Conservation (phyloP, 164 flowering plant genomes). For the Paratinospora sagittata region DNA sequence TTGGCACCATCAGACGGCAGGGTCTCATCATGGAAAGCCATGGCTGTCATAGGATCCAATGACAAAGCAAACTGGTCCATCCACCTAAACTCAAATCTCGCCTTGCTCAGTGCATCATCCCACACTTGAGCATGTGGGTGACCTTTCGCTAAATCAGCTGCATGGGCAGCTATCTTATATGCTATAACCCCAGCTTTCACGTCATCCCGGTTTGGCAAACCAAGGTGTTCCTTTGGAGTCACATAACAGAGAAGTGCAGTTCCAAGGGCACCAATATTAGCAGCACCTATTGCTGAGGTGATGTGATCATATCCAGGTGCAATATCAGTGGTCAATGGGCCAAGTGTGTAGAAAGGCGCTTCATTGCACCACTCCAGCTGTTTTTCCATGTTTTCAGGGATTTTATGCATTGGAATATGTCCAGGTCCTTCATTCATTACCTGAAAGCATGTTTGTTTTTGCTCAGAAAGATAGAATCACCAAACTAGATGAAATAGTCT, state of each 20-base stretch:
- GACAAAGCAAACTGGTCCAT: constrained; percentile 98
- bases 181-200: constrained; percentile 98
- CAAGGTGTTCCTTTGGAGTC: constrained; percentile 98
- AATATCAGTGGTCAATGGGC: constrained; percentile 97
- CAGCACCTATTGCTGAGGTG: constrained; percentile 99
- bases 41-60: constrained; percentile 94
- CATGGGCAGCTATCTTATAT: constrained; percentile 98
- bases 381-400: constrained; percentile 97
- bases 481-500: neutral
- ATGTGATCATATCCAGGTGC: constrained; percentile 99
- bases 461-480: neutral
- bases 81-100: constrained; percentile 97
- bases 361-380: constrained; percentile 99
- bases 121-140: constrained; percentile 97
- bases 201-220: constrained; percentile 94
- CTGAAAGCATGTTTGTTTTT: constrained; percentile 29
- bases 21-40: constrained; percentile 97
- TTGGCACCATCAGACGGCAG: constrained; percentile 96
- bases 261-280: constrained; percentile 98
- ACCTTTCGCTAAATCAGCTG: constrained; percentile 92
- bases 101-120: constrained; percentile 99
- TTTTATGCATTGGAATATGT: constrained; percentile 95
- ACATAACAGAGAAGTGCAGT: constrained; percentile 99
- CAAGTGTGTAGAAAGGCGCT: constrained; percentile 99
- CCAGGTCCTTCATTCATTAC: constrained; percentile 99